These are phyloP conservation scores for Teunomyces barrocoloradensis DNA, from an alignment of 805 yeast genomes.

Conservation along the genomic window DNA sequence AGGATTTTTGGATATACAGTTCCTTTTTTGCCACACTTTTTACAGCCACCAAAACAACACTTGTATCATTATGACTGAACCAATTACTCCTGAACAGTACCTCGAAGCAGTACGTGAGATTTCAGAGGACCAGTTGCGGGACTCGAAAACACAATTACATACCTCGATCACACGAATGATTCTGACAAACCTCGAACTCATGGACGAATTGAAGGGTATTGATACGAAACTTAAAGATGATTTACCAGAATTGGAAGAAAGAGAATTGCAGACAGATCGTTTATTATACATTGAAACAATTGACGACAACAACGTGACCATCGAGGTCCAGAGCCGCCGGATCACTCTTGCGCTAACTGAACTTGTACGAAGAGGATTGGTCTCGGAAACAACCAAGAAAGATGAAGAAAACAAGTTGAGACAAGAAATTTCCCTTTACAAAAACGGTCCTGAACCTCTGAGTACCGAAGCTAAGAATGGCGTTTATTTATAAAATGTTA, in stretches of 20 bases:
- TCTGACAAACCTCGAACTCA: conserved; percentile 1
- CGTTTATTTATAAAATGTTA: not conserved
- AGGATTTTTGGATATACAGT: no score
- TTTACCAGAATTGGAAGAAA: not conserved
- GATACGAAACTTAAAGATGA: not conserved
- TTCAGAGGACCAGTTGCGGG: not conserved
- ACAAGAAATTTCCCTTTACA: not conserved
- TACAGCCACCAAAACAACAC: not conserved
- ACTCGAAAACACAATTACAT: not conserved
- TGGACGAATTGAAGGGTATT: not conserved
- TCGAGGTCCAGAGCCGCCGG: not conserved
- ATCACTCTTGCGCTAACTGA: not conserved
- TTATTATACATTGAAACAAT: not conserved
- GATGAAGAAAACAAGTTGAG: not conserved
- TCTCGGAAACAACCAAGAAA: not conserved
- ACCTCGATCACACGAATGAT: conserved; percentile 1
- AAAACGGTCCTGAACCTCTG: not conserved
- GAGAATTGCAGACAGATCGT: not conserved
- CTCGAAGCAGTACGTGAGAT: not conserved
- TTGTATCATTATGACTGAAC: not conserved
- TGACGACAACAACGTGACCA: not conserved
- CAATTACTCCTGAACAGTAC: conserved; percentile 1
- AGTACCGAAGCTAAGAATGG: not conserved
- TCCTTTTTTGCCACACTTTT: no score
- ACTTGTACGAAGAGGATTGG: conserved; percentile 1